Evolutionary conservation across 2,329 filamentous ascomycete genomes (phyloP).

Genomic region (Clonostachys solani): DNA sequence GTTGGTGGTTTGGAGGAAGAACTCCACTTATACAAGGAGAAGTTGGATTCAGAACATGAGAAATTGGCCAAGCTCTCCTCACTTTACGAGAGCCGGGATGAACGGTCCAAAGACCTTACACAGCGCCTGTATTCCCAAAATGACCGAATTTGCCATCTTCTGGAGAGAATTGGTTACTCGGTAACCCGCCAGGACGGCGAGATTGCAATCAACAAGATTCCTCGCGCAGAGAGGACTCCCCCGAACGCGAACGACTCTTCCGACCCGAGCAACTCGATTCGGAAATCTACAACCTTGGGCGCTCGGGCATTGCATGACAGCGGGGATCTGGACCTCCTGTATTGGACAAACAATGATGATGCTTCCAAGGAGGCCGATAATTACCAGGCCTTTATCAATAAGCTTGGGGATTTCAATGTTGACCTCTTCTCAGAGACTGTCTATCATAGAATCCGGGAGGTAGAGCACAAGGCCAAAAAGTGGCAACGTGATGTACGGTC

Average conservation of each 20-base stretch:
- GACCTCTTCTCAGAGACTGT: constrained; percentile 82
- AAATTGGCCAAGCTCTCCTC: constrained; percentile 45
- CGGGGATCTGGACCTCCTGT: constrained; percentile 67
- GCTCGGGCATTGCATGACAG: constrained; percentile 55
- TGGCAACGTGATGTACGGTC: constrained; percentile 84
- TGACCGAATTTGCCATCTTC: constrained; percentile 73
- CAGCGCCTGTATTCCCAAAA: constrained; percentile 80
- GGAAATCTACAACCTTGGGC: constrained; percentile 46
- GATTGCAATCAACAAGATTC: constrained; percentile 72
- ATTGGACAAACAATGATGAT: constrained; percentile 74
- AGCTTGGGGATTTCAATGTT: constrained; percentile 74
- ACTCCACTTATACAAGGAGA: constrained; percentile 63
- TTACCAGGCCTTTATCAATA: constrained; percentile 71
- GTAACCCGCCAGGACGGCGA: constrained; percentile 68
- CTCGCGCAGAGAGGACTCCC: constrained; percentile 50
- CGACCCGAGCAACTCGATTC: constrained; percentile 48
- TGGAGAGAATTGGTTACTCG: constrained; percentile 84
- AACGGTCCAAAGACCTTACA: constrained; percentile 77
- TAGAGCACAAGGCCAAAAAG: constrained; percentile 89
- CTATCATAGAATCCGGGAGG: constrained; percentile 85
- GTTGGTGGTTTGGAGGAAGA: constrained; percentile 74
- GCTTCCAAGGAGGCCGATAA: constrained; percentile 63
- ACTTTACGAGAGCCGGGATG: constrained; percentile 66
- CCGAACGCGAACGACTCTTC: constrained; percentile 56
- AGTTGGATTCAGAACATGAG: constrained; percentile 49